A percentile compares a stretch with the other conserved stretches of the same genome.
Evolutionary conservation across 441 rosid genomes (phyloP).

Genomic region (Metrosideros polymorpha): DNA sequence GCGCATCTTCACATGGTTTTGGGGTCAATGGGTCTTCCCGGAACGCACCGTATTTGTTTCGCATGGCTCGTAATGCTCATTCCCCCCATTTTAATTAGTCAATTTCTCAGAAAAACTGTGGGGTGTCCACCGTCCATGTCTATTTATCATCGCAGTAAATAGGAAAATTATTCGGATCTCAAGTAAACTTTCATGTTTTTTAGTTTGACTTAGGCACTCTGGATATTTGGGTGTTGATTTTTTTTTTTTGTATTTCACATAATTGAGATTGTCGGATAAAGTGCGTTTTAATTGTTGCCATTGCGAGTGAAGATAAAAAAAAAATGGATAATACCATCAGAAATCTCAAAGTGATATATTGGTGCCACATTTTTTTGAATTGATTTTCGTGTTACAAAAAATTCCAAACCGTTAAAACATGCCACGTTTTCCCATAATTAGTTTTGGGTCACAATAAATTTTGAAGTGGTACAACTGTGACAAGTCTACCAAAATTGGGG

Average conservation of each 20-base stretch:
- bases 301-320: neutral
- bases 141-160: neutral
- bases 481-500: neutral
- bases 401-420: too few relatives aligned
- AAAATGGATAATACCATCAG: too few relatives aligned
- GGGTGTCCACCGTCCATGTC: neutral
- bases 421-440: neutral
- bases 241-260: neutral
- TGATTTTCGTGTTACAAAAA: too few relatives aligned
- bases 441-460: neutral
- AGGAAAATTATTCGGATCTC: neutral
- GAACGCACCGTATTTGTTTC: neutral
- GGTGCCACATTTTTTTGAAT: too few relatives aligned
- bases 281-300: neutral
- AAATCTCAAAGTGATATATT: too few relatives aligned
- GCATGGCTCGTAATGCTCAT: neutral
- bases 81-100: neutral
- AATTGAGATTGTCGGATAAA: neutral
- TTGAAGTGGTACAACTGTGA: rapidly evolving
- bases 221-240: neutral
- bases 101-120: neutral
- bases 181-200: neutral
- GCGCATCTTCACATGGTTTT: neutral
- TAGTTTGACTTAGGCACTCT: neutral
- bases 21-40: neutral